Conservation (phyloP, 257 asterid genomes). For the Nicotiana tabacum region DNA sequence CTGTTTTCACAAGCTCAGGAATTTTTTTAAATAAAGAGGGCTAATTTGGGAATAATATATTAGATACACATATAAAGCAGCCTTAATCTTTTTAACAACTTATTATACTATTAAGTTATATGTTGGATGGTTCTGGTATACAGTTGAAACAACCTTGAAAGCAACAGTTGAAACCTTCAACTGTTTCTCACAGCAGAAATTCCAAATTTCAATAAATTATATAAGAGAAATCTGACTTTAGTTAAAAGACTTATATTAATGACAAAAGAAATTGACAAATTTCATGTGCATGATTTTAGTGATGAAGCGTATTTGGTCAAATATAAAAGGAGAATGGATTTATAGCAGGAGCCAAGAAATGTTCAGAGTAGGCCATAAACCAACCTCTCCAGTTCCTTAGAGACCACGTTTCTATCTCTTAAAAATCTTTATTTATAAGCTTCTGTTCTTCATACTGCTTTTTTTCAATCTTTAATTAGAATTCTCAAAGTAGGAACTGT, state of each 20-base stretch:
- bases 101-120: neutral
- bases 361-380: conserved; percentile 19
- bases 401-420: too few species aligned
- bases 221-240: neutral
- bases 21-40: neutral
- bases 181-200: neutral
- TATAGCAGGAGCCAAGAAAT: conserved; percentile 16
- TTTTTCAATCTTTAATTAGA: too few species aligned
- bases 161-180: neutral
- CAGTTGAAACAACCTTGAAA: conserved; percentile 12
- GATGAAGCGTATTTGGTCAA: conserved; percentile 56
- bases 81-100: neutral
- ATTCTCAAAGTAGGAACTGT: neutral
- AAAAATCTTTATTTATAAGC: too few species aligned
- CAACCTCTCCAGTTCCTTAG: neutral
- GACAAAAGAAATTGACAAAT: conserved; percentile 14
- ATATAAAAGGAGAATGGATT: conserved; percentile 15
- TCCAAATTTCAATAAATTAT: neutral
- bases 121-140: conserved; percentile 3
- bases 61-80: neutral
- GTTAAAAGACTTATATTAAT: neutral
- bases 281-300: conserved; percentile 15
- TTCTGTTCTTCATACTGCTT: too few species aligned
- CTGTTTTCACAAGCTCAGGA: conserved; percentile 20
- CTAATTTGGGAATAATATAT: neutral